phyloP scores from a whole-genome alignment of 75 land plant species.

The Cupressus sempervirens region DNA sequence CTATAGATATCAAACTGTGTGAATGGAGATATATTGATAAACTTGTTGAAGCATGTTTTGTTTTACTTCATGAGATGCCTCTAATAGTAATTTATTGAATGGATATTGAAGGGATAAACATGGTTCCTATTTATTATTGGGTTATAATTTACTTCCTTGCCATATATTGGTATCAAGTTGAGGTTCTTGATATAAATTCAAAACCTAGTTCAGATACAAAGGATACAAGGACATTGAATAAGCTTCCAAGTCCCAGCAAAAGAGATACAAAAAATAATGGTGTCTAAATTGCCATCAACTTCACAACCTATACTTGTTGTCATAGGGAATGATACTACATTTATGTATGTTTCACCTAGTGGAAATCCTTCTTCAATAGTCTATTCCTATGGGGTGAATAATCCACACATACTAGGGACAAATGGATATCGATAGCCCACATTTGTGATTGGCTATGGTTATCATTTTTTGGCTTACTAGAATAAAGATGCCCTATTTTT shows the following conservation, averaged over 20 bases:
- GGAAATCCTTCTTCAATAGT: background rate
- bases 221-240: background rate
- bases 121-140: too few relatives aligned
- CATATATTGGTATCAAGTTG: too few relatives aligned
- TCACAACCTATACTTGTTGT: background rate
- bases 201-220: too few relatives aligned
- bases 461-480: background rate
- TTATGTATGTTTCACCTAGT: background rate
- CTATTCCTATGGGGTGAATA: slow-evolving; percentile 6
- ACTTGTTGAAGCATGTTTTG: too few relatives aligned
- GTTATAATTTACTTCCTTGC: too few relatives aligned
- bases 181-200: too few relatives aligned
- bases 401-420: background rate
- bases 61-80: too few relatives aligned
- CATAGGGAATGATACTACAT: background rate
- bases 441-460: background rate
- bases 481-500: background rate
- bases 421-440: background rate
- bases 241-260: background rate
- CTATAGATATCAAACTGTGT: too few relatives aligned
- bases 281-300: slow-evolving; percentile 4
- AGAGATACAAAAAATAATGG: background rate
- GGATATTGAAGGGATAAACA: too few relatives aligned
- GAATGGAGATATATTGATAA: too few relatives aligned
- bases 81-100: too few relatives aligned